phyloP scores from a whole-genome alignment of 306 rosid species.

The Glycine latifolia region DNA sequence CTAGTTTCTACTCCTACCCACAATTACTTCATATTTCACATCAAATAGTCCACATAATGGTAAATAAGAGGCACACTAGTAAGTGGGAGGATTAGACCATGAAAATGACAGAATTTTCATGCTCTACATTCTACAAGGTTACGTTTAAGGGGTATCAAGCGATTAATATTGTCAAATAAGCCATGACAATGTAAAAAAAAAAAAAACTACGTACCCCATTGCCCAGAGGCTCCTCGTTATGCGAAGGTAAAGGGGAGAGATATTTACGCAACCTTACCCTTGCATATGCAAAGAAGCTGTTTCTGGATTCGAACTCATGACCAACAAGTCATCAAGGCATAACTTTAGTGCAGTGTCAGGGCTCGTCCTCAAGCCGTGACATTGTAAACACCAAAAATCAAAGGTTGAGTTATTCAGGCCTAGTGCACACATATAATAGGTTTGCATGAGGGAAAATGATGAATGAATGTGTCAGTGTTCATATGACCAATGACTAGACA shows the following conservation, averaged over 20 bases:
- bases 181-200: slow-evolving; percentile 7
- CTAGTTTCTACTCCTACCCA: slow-evolving; percentile 13
- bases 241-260: too few relatives aligned
- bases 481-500: not conserved
- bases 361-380: not conserved
- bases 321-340: too few relatives aligned
- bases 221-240: too few relatives aligned
- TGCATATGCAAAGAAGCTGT: too few relatives aligned
- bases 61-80: slow-evolving; percentile 4
- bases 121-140: slow-evolving; percentile 13
- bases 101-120: not conserved
- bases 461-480: not conserved
- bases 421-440: not conserved
- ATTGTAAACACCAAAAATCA: not conserved
- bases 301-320: too few relatives aligned
- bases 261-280: too few relatives aligned
- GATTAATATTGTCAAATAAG: slow-evolving; percentile 14
- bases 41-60: slow-evolving; percentile 17
- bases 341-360: too few relatives aligned
- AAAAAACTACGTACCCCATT: too few relatives aligned
- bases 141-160: too few relatives aligned
- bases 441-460: slow-evolving; percentile 14
- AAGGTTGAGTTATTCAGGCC: not conserved
- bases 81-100: not conserved
- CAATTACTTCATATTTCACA: not conserved